Conservation (phyloP, 768 basidiomycete genomes). For the Suillus subluteus region DNA sequence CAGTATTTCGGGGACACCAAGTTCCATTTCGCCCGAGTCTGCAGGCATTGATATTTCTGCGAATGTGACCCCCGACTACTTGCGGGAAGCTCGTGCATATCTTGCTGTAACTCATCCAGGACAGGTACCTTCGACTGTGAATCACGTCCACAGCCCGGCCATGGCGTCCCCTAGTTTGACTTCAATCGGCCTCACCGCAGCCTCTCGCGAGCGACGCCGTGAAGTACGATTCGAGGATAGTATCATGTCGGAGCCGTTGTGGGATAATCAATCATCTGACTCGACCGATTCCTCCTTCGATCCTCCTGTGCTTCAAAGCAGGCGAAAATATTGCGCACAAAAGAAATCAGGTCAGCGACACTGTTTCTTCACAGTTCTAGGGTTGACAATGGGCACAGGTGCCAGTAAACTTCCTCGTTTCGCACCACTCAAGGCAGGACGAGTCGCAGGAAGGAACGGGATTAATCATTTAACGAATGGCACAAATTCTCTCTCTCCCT, state of each 20-base stretch:
- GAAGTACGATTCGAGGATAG: slow-evolving; percentile 39
- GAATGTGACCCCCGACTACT: slow-evolving; percentile 35
- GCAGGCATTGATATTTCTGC: slow-evolving; percentile 35
- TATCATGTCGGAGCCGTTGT: slow-evolving; percentile 32
- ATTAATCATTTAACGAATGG: slow-evolving; percentile 4
- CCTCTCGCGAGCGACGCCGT: slow-evolving; percentile 33
- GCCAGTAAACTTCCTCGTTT: slow-evolving; percentile 36
- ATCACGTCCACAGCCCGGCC: slow-evolving; percentile 23
- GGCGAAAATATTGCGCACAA: slow-evolving; percentile 15
- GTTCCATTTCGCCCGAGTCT: slow-evolving; percentile 37
- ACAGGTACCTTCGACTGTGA: slow-evolving; percentile 18
- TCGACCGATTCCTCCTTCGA: slow-evolving; percentile 34
- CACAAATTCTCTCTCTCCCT: slow-evolving; percentile 20
- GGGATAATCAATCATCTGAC: slow-evolving; percentile 32
- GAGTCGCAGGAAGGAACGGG: slow-evolving; percentile 9
- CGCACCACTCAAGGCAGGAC: slow-evolving; percentile 29
- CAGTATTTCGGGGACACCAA: slow-evolving; percentile 31
- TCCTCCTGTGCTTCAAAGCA: slow-evolving; percentile 23
- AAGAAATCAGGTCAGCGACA: slow-evolving; percentile 26
- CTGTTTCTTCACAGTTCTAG: background rate
- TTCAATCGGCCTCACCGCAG: slow-evolving; percentile 31
- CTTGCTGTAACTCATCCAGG: slow-evolving; percentile 31
- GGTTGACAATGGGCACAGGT: slow-evolving; percentile 20
- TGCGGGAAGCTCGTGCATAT: slow-evolving; percentile 38
- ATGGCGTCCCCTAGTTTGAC: slow-evolving; percentile 33